phyloP scores from a whole-genome alignment of 768 basidiomycete genomes.

The Mrakia blollopis region DNA sequence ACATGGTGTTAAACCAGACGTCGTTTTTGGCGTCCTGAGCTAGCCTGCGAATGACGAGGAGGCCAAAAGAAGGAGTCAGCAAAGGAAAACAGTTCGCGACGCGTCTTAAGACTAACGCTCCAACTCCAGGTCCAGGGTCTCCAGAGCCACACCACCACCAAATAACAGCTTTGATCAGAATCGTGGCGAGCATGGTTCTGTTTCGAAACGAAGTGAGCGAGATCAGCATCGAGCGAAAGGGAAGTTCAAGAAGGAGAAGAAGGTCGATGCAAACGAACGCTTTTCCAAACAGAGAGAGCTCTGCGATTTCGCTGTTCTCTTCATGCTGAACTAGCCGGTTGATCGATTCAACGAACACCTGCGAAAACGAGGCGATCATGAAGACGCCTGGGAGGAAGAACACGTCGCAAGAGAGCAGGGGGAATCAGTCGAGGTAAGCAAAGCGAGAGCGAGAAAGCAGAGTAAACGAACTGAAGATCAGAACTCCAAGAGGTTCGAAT shows the following conservation, averaged over 20 bases:
- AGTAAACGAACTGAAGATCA: background rate
- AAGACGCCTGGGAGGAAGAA: slow-evolving; percentile 11
- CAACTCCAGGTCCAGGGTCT: slow-evolving; percentile 17
- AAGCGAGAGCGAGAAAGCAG: background rate
- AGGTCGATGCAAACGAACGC: background rate
- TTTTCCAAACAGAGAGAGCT: slow-evolving; percentile 19
- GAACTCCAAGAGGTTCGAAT: slow-evolving; percentile 26
- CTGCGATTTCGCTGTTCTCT: background rate
- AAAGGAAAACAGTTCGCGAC: background rate
- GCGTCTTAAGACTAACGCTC: slow-evolving; percentile 3
- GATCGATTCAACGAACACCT: slow-evolving; percentile 29
- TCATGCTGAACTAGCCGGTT: slow-evolving; percentile 15
- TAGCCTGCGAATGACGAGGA: background rate
- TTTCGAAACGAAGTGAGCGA: background rate
- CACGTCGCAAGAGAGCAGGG: background rate
- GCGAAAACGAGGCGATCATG: slow-evolving; percentile 27
- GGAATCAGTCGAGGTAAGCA: background rate
- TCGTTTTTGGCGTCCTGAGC: slow-evolving; percentile 33
- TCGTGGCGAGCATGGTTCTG: slow-evolving; percentile 25
- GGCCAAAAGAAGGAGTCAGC: background rate
- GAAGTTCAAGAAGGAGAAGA: too few relatives aligned
- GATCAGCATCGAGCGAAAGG: background rate
- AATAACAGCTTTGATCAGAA: slow-evolving; percentile 19
- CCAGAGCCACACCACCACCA: slow-evolving; percentile 12
- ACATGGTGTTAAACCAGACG: slow-evolving; percentile 29